A percentile compares a stretch with the other conserved stretches of the same genome.
These are phyloP conservation scores for Kwoniella europaea DNA, from an alignment of 768 basidiomycete species.

Conservation along the genomic window DNA sequence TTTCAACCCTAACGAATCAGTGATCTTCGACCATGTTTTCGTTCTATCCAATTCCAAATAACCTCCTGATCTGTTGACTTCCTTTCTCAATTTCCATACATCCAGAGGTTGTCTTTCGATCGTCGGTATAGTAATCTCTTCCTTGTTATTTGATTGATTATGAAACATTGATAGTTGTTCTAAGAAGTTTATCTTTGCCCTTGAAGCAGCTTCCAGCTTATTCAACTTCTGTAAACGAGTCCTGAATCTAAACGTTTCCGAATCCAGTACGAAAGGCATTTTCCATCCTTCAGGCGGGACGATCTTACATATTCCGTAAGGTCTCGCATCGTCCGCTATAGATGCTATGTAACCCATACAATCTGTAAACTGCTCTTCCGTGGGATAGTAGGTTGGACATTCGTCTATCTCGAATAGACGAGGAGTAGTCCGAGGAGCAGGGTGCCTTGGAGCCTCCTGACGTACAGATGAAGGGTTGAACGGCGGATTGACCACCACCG, in stretches of 20 bases:
- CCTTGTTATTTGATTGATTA: constrained; percentile 83
- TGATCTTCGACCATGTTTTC: constrained; percentile 88
- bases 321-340: constrained; percentile 69
- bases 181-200: constrained; percentile 95
- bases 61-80: constrained; percentile 86
- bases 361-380: constrained; percentile 87
- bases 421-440: constrained; percentile 38
- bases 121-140: constrained; percentile 86
- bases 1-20: constrained; percentile 78
- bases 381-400: constrained; percentile 87
- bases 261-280: constrained; percentile 94
- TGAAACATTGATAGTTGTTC: constrained; percentile 97
- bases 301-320: constrained; percentile 93
- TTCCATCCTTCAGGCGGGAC: constrained; percentile 91
- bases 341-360: constrained; percentile 86
- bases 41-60: constrained; percentile 72
- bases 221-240: constrained; percentile 93
- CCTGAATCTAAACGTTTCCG: constrained; percentile 92
- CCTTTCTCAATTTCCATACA: constrained; percentile 89
- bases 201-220: constrained; percentile 93
- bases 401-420: constrained; percentile 84
- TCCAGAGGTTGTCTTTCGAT: constrained; percentile 92
- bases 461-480: constrained; percentile 44
- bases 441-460: constrained; percentile 46
- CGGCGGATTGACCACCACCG: constrained; percentile 40